phyloP scores from a whole-genome alignment of 768 basidiomycete genomes.

The Kwoniella mangroviensis region DNA sequence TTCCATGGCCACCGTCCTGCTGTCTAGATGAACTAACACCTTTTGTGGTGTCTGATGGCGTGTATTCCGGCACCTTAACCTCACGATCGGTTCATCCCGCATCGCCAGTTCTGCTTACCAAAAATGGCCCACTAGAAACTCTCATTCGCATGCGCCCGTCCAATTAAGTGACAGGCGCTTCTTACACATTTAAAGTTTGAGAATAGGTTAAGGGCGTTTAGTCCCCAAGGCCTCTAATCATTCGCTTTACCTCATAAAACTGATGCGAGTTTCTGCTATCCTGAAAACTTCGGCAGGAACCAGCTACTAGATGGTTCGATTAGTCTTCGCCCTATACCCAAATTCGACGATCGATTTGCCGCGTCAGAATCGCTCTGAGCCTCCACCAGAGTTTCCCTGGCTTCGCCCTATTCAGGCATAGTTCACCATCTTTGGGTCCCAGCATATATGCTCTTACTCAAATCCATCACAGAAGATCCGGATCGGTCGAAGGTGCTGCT shows the following conservation, averaged over 20 bases:
- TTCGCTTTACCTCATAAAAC: conserved; percentile 68
- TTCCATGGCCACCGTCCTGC: conserved; percentile 87
- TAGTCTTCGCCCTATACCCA: conserved; percentile 97
- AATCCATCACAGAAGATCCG: conserved; percentile 73
- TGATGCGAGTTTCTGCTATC: conserved; percentile 61
- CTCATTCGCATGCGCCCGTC: conserved; percentile 63
- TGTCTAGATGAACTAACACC: conserved; percentile 87
- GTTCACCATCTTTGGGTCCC: conserved; percentile 90
- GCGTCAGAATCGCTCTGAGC: conserved; percentile 94
- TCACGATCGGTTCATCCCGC: conserved; percentile 72
- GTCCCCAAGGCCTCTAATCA: conserved; percentile 83
- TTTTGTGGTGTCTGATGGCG: conserved; percentile 83
- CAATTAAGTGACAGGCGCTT: conserved; percentile 62
- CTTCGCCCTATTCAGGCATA: conserved; percentile 88
- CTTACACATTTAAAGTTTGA: conserved; percentile 74
- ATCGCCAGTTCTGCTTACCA: conserved; percentile 36
- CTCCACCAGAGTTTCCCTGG: conserved; percentile 96
- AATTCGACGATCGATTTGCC: conserved; percentile 96
- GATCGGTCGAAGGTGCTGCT: conserved; percentile 77
- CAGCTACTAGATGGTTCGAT: conserved; percentile 92
- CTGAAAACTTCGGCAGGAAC: conserved; percentile 81
- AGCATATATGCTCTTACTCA: conserved; percentile 81
- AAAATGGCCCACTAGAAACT: conserved; percentile 74
- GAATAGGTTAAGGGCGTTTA: conserved; percentile 84
- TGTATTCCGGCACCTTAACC: conserved; percentile 71